A percentile compares a stretch with the other conserved stretches of the same genome.
Evolutionary conservation across 352 stramenopile species (phyloP).

Genomic region (Phytophthora hibernalis): DNA sequence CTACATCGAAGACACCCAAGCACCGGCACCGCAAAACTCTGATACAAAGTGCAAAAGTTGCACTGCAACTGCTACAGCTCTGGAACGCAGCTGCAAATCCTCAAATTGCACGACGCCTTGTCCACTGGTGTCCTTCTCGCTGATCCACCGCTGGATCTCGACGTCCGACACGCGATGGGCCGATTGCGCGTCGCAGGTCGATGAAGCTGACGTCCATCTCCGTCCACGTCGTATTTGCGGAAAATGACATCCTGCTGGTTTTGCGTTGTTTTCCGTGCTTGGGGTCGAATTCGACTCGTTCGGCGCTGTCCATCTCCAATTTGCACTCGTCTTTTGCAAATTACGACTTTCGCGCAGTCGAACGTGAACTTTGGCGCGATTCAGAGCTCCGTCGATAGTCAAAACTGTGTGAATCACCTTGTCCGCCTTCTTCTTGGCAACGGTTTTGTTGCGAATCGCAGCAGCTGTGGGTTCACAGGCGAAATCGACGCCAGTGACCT

Average conservation of each 20-base stretch:
- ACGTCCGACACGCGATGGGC: conserved; percentile 38
- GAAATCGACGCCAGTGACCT: conserved; percentile 1
- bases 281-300: too few species aligned
- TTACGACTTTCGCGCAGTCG: too few species aligned
- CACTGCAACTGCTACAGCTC: not conserved
- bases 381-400: conserved; percentile 59
- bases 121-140: conserved; percentile 52
- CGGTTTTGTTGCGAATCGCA: not conserved
- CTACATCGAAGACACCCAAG: conserved; percentile 7
- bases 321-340: too few species aligned
- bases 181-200: conserved; percentile 43
- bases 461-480: conserved; percentile 4
- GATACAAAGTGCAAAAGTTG: too few species aligned
- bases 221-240: conserved; percentile 57
- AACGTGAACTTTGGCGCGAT: too few species aligned
- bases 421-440: not conserved
- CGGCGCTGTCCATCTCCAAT: too few species aligned
- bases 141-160: conserved; percentile 65
- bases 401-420: conserved; percentile 53
- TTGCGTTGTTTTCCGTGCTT: not conserved
- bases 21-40: conserved; percentile 3
- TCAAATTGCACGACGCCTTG: conserved; percentile 50
- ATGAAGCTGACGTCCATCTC: conserved; percentile 60
- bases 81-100: conserved; percentile 43
- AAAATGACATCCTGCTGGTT: conserved; percentile 36